A percentile compares a stretch with the other conserved stretches of the same genome.
Conservation (phyloP, 208 protist species). For the Trypanosomatidae sp. region DNA sequence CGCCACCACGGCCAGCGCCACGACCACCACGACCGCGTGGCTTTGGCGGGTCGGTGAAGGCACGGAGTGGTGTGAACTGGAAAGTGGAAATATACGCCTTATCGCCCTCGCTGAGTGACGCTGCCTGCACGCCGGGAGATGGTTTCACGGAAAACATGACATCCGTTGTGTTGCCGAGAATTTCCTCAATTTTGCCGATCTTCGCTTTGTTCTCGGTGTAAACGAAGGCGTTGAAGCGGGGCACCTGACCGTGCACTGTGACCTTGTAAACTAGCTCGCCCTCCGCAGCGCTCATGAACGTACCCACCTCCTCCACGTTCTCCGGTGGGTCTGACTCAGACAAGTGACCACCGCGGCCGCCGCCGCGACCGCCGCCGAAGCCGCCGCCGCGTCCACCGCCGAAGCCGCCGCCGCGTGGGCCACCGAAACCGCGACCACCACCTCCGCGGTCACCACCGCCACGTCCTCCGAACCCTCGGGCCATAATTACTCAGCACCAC, state of each 20-base stretch:
- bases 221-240: slow-evolving; percentile 93
- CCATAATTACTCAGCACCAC: slow-evolving; percentile 16
- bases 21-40: slow-evolving; percentile 85
- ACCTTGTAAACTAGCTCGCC: slow-evolving; percentile 91
- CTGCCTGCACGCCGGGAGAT: slow-evolving; percentile 79
- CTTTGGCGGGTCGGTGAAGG: slow-evolving; percentile 88
- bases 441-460: slow-evolving; percentile 17
- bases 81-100: slow-evolving; percentile 85
- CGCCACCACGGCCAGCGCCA: slow-evolving; percentile 53
- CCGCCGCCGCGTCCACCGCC: slow-evolving; percentile 38
- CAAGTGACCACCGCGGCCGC: slow-evolving; percentile 68
- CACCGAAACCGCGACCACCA: slow-evolving; percentile 41
- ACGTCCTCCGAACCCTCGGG: slow-evolving; percentile 32
- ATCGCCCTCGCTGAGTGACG: slow-evolving; percentile 83
- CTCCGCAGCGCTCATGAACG: slow-evolving; percentile 88
- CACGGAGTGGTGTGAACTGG: slow-evolving; percentile 80
- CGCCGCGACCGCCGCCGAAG: slow-evolving; percentile 47
- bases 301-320: slow-evolving; percentile 71
- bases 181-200: slow-evolving; percentile 93
- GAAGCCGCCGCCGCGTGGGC: slow-evolving; percentile 39
- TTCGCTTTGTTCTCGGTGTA: slow-evolving; percentile 93
- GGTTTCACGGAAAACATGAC: slow-evolving; percentile 93
- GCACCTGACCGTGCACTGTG: slow-evolving; percentile 49
- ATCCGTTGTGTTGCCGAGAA: slow-evolving; percentile 85
- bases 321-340: slow-evolving; percentile 88